These are phyloP conservation scores for Phytophthora foliorum DNA, from an alignment of 352 stramenopile species.

Conservation along the genomic window DNA sequence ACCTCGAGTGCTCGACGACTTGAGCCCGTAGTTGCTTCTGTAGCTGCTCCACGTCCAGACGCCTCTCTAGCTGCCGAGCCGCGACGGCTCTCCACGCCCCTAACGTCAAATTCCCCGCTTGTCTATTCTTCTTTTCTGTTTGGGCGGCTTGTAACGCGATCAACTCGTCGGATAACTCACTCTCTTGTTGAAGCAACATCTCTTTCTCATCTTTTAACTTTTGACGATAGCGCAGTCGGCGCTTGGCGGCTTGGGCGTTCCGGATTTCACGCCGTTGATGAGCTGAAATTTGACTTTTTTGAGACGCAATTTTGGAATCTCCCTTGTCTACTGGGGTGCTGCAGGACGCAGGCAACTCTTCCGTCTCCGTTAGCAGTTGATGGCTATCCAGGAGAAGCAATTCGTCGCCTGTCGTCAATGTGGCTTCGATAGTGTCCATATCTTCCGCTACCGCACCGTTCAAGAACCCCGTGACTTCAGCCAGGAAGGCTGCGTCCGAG, in stretches of 20 bases:
- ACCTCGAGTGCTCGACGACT: conserved; percentile 5
- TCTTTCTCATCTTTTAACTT: conserved; percentile 29
- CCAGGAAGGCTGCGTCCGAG: background rate
- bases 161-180: background rate
- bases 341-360: conserved; percentile 11
- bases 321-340: background rate
- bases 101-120: conserved; percentile 5
- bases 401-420: background rate
- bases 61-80: conserved; percentile 20
- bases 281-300: background rate
- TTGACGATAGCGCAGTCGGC: conserved; percentile 21
- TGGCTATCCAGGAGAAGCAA: conserved; percentile 3
- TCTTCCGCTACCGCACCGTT: background rate
- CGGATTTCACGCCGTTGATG: conserved; percentile 20
- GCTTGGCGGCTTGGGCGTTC: conserved; percentile 21
- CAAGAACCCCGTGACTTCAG: conserved; percentile 7
- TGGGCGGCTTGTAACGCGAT: background rate
- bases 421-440: background rate
- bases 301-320: background rate
- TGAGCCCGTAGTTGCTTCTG: conserved; percentile 13
- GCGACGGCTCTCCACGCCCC: conserved; percentile 25
- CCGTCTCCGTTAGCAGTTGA: conserved; percentile 15
- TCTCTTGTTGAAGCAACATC: conserved; percentile 8
- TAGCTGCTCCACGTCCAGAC: conserved; percentile 16
- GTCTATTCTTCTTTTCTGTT: background rate